Evolutionary conservation across 805 yeast species (phyloP).

Genomic region (Isabelozyma rhagii): DNA sequence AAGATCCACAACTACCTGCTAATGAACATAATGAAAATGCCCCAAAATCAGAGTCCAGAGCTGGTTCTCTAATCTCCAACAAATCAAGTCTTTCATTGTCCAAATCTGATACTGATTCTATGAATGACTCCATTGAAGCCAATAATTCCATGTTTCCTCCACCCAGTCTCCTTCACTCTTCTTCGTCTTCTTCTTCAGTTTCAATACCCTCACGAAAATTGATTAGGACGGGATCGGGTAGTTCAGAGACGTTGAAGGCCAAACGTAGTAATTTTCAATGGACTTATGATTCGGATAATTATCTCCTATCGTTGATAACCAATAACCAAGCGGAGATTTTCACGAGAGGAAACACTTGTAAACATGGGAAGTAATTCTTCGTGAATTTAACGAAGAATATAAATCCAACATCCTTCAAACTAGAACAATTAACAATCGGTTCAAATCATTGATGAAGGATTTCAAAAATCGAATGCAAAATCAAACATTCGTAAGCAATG

Average conservation of each 20-base stretch:
- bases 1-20: background rate
- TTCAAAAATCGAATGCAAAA: conserved; percentile 11
- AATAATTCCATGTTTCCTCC: background rate
- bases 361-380: conserved; percentile 22
- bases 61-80: background rate
- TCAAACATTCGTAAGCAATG: conserved; percentile 1
- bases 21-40: background rate
- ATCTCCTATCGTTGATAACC: conserved; percentile 14
- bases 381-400: conserved; percentile 15
- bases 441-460: conserved; percentile 16
- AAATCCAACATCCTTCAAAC: conserved; percentile 18
- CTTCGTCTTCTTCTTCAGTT: background rate
- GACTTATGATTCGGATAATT: conserved; percentile 22
- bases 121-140: background rate
- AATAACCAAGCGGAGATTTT: conserved; percentile 17
- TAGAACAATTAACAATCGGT: conserved; percentile 23
- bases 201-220: background rate
- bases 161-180: background rate
- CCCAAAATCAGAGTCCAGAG: background rate
- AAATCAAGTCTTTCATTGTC: background rate
- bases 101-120: background rate
- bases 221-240: background rate
- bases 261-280: conserved; percentile 17
- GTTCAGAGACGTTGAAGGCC: background rate
- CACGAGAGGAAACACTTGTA: conserved; percentile 23